These are phyloP conservation scores for Lentinula lateritia DNA, from an alignment of 768 basidiomycete genomes.

Conservation along the genomic window DNA sequence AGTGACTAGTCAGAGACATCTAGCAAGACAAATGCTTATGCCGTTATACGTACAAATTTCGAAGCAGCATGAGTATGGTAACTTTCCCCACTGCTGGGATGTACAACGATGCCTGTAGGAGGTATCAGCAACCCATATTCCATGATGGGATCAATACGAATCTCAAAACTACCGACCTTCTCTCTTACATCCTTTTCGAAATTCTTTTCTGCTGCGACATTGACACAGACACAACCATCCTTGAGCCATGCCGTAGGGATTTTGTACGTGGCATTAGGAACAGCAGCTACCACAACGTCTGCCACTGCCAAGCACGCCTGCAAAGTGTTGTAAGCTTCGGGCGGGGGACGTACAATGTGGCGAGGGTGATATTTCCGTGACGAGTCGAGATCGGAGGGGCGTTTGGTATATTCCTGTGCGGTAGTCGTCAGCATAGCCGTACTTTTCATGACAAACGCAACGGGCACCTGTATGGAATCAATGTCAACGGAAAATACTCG, in stretches of 20 bases:
- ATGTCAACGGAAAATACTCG: constrained; percentile 94
- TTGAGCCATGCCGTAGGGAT: constrained; percentile 86
- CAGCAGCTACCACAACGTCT: constrained; percentile 93
- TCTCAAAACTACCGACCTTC: constrained; percentile 50
- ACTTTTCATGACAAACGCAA: neutral
- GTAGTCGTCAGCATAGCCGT: neutral
- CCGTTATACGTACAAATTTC: constrained; percentile 70
- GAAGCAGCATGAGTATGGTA: constrained; percentile 94
- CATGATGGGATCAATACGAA: neutral
- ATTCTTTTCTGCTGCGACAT: constrained; percentile 94
- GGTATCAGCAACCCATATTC: neutral
- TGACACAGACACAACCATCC: constrained; percentile 90
- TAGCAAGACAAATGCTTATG: no score
- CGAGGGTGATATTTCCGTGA: constrained; percentile 70
- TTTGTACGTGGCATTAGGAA: constrained; percentile 82
- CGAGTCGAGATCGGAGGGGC: constrained; percentile 46
- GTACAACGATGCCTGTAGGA: constrained; percentile 79
- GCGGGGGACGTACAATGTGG: constrained; percentile 71
- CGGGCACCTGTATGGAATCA: constrained; percentile 74
- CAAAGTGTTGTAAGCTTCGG: constrained; percentile 46
- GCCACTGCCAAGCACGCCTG: constrained; percentile 78
- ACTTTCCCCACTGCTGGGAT: constrained; percentile 97
- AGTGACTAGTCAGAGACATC: neutral
- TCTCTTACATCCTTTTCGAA: constrained; percentile 91
- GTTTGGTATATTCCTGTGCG: constrained; percentile 85